Evolutionary conservation across 805 yeast genomes (phyloP).

Genomic region (Candida silvicultrix): DNA sequence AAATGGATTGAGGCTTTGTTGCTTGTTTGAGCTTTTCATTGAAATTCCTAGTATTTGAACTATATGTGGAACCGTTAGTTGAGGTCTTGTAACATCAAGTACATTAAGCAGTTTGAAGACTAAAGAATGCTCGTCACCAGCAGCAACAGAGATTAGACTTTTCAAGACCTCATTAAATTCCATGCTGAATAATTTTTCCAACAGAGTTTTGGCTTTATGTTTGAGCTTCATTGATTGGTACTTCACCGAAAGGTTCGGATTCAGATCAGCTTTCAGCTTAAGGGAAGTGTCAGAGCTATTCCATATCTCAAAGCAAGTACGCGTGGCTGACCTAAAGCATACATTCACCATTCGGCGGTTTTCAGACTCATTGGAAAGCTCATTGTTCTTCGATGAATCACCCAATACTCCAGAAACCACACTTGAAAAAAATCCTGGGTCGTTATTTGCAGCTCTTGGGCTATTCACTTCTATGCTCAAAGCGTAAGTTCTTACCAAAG

Average conservation of each 20-base stretch:
- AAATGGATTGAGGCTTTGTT: constrained; percentile 11
- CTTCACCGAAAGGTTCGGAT: constrained; percentile 28
- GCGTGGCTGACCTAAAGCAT: constrained; percentile 56
- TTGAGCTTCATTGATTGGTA: constrained; percentile 56
- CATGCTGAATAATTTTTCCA: constrained; percentile 56
- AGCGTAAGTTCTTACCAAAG: constrained; percentile 28
- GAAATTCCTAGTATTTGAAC: constrained; percentile 48
- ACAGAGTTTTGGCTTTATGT: constrained; percentile 56
- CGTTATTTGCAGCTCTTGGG: constrained; percentile 33
- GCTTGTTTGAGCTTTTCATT: constrained; percentile 27
- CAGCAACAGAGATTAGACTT: constrained; percentile 40
- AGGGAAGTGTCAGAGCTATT: constrained; percentile 46
- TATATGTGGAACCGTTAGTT: constrained; percentile 62
- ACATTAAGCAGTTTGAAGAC: constrained; percentile 65
- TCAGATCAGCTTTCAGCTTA: constrained; percentile 10
- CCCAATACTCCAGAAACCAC: constrained; percentile 77
- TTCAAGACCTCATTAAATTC: constrained; percentile 76
- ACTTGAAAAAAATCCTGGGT: constrained; percentile 42
- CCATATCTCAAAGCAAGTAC: constrained; percentile 62
- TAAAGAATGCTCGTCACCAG: constrained; percentile 20
- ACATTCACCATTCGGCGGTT: constrained; percentile 22
- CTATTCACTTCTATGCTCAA: constrained; percentile 45
- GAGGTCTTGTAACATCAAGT: constrained; percentile 80
- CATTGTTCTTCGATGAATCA: constrained; percentile 35
- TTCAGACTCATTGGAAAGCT: constrained; percentile 3